phyloP scores from a whole-genome alignment of 345 rosid genomes.

The Excoecaria cochinchinensis region DNA sequence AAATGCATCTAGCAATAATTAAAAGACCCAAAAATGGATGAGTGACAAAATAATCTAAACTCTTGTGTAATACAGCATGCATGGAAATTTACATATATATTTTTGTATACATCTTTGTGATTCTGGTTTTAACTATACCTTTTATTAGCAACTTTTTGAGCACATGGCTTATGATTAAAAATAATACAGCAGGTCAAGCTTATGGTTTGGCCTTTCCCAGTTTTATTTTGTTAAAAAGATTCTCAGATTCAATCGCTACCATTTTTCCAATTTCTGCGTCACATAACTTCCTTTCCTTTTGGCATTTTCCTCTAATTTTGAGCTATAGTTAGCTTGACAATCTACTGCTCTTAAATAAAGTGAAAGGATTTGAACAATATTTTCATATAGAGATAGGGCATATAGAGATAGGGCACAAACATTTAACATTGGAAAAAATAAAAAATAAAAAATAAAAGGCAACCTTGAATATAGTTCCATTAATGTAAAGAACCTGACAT shows the following conservation, averaged over 20 bases:
- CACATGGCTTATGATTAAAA: background rate
- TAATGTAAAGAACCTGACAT: background rate
- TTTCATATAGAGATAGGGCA: too few relatives aligned
- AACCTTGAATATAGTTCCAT: background rate
- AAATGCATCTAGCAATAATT: slow-evolving; percentile 16
- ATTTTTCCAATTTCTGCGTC: background rate
- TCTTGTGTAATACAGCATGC: too few relatives aligned
- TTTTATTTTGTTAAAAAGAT: background rate
- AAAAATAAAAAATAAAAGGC: background rate
- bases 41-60: background rate
- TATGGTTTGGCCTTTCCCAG: background rate
- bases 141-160: slow-evolving; percentile 7
- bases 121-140: background rate
- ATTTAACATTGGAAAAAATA: background rate
- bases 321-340: background rate
- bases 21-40: slow-evolving; percentile 10
- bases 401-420: background rate
- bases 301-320: background rate
- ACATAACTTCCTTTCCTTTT: background rate
- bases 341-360: background rate
- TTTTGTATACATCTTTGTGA: background rate
- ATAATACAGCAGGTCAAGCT: background rate
- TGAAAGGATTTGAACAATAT: background rate
- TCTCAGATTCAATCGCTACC: background rate
- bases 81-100: background rate